These are phyloP conservation scores for Solanum pennellii DNA, from an alignment of 257 asterid species.

Conservation along the genomic window DNA sequence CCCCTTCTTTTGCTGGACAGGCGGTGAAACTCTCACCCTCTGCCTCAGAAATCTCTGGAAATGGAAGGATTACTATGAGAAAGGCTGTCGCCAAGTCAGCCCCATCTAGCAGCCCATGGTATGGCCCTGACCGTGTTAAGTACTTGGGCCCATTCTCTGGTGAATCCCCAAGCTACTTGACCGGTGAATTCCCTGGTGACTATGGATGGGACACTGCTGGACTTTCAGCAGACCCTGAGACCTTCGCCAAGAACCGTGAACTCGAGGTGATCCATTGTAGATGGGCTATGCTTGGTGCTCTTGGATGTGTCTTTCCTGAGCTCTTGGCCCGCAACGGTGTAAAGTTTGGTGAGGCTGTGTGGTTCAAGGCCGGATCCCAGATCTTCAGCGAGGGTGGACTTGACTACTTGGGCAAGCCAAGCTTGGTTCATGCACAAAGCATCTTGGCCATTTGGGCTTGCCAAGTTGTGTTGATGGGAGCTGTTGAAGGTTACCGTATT, in stretches of 20 bases:
- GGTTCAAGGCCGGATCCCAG: neutral
- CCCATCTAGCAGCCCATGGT: constrained; percentile 54
- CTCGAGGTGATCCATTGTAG: neutral
- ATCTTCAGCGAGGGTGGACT: neutral
- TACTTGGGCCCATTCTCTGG: constrained; percentile 72
- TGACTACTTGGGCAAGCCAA: neutral
- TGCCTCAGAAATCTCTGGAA: neutral
- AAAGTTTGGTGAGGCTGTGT: neutral
- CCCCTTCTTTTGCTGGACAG: neutral
- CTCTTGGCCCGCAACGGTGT: neutral
- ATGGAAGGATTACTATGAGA: constrained; percentile 8
- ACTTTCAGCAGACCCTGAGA: constrained; percentile 53
- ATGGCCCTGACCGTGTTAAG: constrained; percentile 55
- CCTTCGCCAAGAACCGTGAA: neutral
- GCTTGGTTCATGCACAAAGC: neutral
- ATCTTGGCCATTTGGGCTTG: neutral
- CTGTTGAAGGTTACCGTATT: neutral
- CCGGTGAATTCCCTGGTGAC: constrained; percentile 62
- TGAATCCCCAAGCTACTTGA: constrained; percentile 59
- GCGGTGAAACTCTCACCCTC: neutral
- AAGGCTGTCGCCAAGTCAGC: constrained; percentile 1
- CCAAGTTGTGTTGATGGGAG: neutral
- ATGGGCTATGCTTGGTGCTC: neutral
- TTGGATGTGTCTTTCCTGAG: neutral
- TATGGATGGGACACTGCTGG: constrained; percentile 73